Conservation (phyloP, 352 stramenopile species). For the Globisporangium alternatum region DNA sequence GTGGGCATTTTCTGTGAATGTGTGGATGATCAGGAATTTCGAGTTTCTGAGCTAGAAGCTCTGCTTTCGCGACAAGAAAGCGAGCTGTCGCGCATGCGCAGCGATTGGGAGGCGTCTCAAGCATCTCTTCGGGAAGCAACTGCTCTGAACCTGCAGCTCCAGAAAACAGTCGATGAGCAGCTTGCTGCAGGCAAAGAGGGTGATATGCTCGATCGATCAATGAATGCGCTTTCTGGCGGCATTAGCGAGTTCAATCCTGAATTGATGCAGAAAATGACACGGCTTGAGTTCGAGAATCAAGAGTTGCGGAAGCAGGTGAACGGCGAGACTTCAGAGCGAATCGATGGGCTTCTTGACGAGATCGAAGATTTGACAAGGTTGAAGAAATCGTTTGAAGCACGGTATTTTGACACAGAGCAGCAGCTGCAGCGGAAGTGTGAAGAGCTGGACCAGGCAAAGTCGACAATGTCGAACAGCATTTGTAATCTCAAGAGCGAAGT, state of each 20-base stretch:
- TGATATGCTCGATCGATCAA: not conserved
- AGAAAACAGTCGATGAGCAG: conserved; percentile 32
- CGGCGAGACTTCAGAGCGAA: conserved; percentile 46
- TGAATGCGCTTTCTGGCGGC: conserved; percentile 20
- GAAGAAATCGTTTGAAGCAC: conserved; percentile 69
- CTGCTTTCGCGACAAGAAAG: conserved; percentile 28
- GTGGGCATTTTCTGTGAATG: not conserved
- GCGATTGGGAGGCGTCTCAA: conserved; percentile 31
- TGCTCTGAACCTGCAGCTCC: conserved; percentile 47
- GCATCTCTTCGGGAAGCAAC: conserved; percentile 36
- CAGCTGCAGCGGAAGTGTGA: conserved; percentile 12
- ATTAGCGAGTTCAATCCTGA: conserved; percentile 71
- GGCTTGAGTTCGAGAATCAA: conserved; percentile 58
- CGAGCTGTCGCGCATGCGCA: conserved; percentile 25
- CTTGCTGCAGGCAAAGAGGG: conserved; percentile 4
- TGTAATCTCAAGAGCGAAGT: not conserved
- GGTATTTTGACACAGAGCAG: conserved; percentile 57
- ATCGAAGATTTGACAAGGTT: conserved; percentile 52
- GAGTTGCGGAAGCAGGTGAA: conserved; percentile 47
- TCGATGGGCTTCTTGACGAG: conserved; percentile 56
- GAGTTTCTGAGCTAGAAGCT: conserved; percentile 51
- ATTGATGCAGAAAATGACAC: conserved; percentile 57
- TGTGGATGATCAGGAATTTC: conserved; percentile 43
- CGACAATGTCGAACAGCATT: not conserved
- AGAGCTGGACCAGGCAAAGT: conserved; percentile 13